Conservation (phyloP, 2,329 filamentous ascomycete species). For the Ceratocystiopsis minuta region DNA sequence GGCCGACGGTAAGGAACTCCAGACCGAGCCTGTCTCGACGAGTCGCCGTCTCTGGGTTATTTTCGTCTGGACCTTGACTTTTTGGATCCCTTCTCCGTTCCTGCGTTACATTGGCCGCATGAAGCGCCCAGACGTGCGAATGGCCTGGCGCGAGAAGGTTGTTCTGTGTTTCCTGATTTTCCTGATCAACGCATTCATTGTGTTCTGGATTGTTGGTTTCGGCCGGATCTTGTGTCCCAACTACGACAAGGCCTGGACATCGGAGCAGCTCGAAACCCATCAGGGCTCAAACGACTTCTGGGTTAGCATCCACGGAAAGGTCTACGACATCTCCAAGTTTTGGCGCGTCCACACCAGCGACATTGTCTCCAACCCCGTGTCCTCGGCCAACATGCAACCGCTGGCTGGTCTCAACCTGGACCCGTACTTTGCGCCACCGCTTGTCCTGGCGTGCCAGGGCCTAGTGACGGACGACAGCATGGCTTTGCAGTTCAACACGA, state of each 20-base stretch:
- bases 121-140: slow-evolving; percentile 89
- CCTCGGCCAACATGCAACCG: slow-evolving; percentile 48
- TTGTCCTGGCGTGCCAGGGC: slow-evolving; percentile 55
- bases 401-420: slow-evolving; percentile 67
- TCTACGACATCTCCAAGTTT: slow-evolving; percentile 86
- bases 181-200: slow-evolving; percentile 59
- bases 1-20: slow-evolving; percentile 57
- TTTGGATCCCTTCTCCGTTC: slow-evolving; percentile 80
- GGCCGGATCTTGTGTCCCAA: slow-evolving; percentile 78
- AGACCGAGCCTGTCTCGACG: slow-evolving; percentile 44
- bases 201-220: slow-evolving; percentile 87
- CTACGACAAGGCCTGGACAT: slow-evolving; percentile 73
- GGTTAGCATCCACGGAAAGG: slow-evolving; percentile 71
- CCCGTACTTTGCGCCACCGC: slow-evolving; percentile 67
- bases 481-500: slow-evolving; percentile 45
- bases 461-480: slow-evolving; percentile 44
- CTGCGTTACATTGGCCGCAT: slow-evolving; percentile 76
- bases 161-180: slow-evolving; percentile 66
- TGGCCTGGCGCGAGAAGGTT: slow-evolving; percentile 94
- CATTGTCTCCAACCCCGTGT: slow-evolving; percentile 36
- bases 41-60: slow-evolving; percentile 62
- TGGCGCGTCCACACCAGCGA: slow-evolving; percentile 77
- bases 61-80: slow-evolving; percentile 73
- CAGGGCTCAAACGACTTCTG: slow-evolving; percentile 60
- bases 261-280: slow-evolving; percentile 51